Base-by-base conservation (phyloP, 306 rosid genomes). In the Astragalus glycyphyllos region DNA sequence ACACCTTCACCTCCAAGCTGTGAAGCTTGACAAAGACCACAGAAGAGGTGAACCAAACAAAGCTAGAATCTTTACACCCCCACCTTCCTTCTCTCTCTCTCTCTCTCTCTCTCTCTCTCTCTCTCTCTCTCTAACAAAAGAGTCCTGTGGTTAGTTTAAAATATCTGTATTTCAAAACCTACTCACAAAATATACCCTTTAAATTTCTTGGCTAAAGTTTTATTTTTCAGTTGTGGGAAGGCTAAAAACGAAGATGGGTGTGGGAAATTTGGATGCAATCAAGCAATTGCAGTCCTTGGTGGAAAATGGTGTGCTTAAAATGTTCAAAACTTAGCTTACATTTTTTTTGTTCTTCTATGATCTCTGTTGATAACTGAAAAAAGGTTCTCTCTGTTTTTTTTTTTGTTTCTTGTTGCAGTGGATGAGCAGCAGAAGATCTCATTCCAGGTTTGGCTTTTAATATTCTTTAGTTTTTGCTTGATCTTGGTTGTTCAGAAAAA, bases 261-360 rank as follows among this genome's bases (percentile, higher is more conserved):
- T 79, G 48, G 81, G 71, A 31, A 77, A 89, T 83, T 86, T 77
- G 61, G 96, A 90, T 62, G 96, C 99, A 58, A 60, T 94, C 67
- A 87, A 80, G 85, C 92, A 90, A 79, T 50, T 94, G 62, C 78
- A 80, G 73, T 49, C 85, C 79, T 69, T 91, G 46, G 65, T 90
- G 89, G 94, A 87, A 42, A 78, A 89, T 65, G 87, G 99, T 87
- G 47, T 84, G 83, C 51, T 40, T 68, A 38, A 59, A 10, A 49
- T 13, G 34, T 54, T 61, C 68, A 0, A 20, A 73, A 23, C 35
- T 65, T 49, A 26, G 8, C 54, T 80, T 75, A 50, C 51, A 53
- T 35, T 72, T 4, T 4, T 53, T 68, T 4, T 69, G 73, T 54
- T 64, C 26, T 80, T 73, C 58, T 75, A 23, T 79, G 76, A 78